These are phyloP conservation scores for Aspergillus texensis DNA, from an alignment of 2,329 filamentous ascomycete genomes.

Conservation along the genomic window DNA sequence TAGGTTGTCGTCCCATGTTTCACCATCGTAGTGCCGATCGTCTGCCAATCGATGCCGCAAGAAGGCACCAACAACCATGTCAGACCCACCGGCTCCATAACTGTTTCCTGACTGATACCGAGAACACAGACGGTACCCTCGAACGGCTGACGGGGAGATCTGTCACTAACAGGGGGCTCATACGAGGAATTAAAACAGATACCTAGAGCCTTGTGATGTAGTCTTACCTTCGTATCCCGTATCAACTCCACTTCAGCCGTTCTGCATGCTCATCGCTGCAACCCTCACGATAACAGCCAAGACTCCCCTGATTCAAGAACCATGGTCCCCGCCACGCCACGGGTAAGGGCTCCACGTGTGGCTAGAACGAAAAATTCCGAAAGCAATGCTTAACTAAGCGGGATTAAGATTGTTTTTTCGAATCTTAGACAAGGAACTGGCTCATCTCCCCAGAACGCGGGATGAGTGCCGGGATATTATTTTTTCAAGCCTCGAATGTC, in stretches of 20 bases:
- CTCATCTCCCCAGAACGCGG: background rate
- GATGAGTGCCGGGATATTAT: too few relatives aligned
- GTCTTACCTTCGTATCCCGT: background rate
- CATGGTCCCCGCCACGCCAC: background rate
- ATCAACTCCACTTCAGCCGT: background rate
- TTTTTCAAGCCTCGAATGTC: background rate
- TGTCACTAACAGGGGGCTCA: background rate
- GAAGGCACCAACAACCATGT: background rate
- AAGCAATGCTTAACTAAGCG: background rate
- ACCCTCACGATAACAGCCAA: background rate
- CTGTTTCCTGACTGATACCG: background rate
- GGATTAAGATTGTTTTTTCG: background rate
- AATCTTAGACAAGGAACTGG: background rate
- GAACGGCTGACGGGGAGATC: background rate
- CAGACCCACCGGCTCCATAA: background rate
- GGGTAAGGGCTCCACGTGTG: background rate
- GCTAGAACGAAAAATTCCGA: background rate
- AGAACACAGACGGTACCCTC: background rate
- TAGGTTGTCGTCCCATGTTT: background rate
- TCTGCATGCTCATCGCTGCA: background rate
- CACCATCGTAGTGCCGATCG: background rate
- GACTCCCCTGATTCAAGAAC: background rate
- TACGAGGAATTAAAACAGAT: background rate
- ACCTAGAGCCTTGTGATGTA: background rate
- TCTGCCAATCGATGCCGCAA: background rate